These are phyloP conservation scores for Schoenoplectus tabernaemontani DNA, from an alignment of 202 grass and related monocot species.

Conservation along the genomic window DNA sequence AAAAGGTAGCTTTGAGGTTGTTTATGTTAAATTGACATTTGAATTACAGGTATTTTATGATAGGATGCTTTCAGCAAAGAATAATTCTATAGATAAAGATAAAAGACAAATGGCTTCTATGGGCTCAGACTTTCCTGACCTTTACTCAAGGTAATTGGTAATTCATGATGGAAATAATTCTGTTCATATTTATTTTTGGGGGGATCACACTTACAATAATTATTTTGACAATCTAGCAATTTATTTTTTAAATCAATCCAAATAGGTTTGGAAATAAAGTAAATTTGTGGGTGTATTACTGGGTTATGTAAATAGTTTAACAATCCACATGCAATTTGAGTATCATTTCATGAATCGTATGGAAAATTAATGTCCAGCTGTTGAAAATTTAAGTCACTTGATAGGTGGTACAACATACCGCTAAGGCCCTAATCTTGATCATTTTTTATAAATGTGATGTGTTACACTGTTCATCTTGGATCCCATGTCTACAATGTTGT, in stretches of 20 bases:
- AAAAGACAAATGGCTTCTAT: constrained; percentile 88
- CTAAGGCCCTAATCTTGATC: too few species aligned
- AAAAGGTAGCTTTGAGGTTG: constrained; percentile 7
- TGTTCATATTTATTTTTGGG: not conserved
- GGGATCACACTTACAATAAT: not conserved
- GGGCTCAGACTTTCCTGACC: constrained; percentile 64
- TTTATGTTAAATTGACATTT: constrained; percentile 24
- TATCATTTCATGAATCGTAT: not conserved
- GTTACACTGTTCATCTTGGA: not conserved
- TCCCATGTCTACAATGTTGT: not conserved
- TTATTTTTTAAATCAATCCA: not conserved
- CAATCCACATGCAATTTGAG: not conserved
- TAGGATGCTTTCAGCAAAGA: constrained; percentile 91
- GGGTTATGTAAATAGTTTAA: not conserved
- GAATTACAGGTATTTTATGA: constrained; percentile 79
- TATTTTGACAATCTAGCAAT: not conserved
- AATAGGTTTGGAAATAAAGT: not conserved
- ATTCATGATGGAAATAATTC: not conserved
- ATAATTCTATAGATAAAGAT: constrained; percentile 65
- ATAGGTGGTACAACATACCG: not conserved
- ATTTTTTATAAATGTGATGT: not conserved
- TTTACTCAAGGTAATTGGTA: constrained; percentile 98
- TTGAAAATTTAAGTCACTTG: not conserved
- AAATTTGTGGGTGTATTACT: not conserved
- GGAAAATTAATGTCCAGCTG: not conserved